These are phyloP conservation scores for Amauroascus verrucosus DNA, from an alignment of 2,329 filamentous ascomycete species.

Conservation along the genomic window DNA sequence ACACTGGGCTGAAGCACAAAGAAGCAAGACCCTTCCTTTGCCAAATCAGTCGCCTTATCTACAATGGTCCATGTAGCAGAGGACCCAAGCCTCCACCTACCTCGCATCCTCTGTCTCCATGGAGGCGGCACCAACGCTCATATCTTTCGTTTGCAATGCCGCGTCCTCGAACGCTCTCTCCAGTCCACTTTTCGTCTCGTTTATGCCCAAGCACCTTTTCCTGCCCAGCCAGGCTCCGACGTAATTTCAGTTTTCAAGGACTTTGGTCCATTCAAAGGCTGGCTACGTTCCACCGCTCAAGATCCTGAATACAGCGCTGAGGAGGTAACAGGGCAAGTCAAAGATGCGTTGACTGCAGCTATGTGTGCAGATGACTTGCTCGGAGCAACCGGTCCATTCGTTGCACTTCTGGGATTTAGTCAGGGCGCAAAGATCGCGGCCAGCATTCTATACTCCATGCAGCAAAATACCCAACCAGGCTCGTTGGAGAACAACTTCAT, in stretches of 20 bases:
- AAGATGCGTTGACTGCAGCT: constrained; percentile 35
- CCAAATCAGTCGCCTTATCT: neutral
- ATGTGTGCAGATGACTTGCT: constrained; percentile 21
- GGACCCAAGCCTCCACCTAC: neutral
- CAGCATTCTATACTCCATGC: constrained; percentile 44
- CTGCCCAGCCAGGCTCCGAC: constrained; percentile 47
- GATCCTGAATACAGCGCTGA: constrained; percentile 30
- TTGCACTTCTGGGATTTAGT: constrained; percentile 55
- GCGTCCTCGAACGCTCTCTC: constrained; percentile 44
- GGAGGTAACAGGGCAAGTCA: constrained; percentile 40
- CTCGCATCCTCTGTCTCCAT: constrained; percentile 62
- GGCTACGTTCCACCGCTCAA: constrained; percentile 38
- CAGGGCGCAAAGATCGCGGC: constrained; percentile 53
- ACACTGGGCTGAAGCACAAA: too few relatives aligned
- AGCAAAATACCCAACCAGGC: neutral
- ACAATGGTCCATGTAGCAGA: neutral
- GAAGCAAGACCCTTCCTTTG: too few relatives aligned
- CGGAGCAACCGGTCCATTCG: constrained; percentile 32
- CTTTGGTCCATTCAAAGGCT: constrained; percentile 55
- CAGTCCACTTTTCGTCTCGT: constrained; percentile 55
- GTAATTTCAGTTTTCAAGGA: constrained; percentile 56
- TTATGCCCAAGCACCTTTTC: constrained; percentile 61
- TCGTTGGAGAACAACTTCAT: neutral
- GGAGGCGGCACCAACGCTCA: constrained; percentile 63
- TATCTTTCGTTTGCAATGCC: constrained; percentile 60